phyloP scores from a whole-genome alignment of 169 alveolate genomes.

The Besnoitia besnoiti region DNA sequence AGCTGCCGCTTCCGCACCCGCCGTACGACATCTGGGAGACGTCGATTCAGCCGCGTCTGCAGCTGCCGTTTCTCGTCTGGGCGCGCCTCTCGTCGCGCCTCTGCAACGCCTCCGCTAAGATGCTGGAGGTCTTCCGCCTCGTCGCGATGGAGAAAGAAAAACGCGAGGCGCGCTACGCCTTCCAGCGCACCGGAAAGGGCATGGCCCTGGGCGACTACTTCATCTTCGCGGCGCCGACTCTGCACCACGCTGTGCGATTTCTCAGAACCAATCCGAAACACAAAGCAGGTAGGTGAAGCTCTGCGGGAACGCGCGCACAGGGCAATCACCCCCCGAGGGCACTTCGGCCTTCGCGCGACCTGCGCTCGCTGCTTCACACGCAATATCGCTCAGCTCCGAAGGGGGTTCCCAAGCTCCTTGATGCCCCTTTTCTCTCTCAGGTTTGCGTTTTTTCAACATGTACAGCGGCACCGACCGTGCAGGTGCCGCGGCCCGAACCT shows the following conservation, averaged over 20 bases:
- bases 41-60: constrained; percentile 68
- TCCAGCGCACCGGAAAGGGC: constrained; percentile 47
- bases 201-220: constrained; percentile 67
- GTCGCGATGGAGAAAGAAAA: not conserved
- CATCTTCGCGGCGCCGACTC: constrained; percentile 70
- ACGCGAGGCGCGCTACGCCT: constrained; percentile 26
- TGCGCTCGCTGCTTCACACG: too few relatives aligned
- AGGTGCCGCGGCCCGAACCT: too few relatives aligned
- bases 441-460: too few relatives aligned
- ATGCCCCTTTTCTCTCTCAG: too few relatives aligned
- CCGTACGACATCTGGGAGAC: constrained; percentile 62
- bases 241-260: constrained; percentile 72
- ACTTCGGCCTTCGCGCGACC: too few relatives aligned
- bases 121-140: constrained; percentile 49
- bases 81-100: constrained; percentile 73
- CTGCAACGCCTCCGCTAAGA: constrained; percentile 66
- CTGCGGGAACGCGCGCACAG: too few relatives aligned
- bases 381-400: too few relatives aligned
- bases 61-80: constrained; percentile 68
- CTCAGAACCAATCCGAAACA: constrained; percentile 68
- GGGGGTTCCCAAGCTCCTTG: too few relatives aligned
- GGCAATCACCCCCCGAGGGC: too few relatives aligned
- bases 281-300: constrained; percentile 47
- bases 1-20: constrained; percentile 1
- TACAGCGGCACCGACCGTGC: too few relatives aligned